phyloP scores from a whole-genome alignment of 2,329 filamentous ascomycete species.

The Fusarium sororula region DNA sequence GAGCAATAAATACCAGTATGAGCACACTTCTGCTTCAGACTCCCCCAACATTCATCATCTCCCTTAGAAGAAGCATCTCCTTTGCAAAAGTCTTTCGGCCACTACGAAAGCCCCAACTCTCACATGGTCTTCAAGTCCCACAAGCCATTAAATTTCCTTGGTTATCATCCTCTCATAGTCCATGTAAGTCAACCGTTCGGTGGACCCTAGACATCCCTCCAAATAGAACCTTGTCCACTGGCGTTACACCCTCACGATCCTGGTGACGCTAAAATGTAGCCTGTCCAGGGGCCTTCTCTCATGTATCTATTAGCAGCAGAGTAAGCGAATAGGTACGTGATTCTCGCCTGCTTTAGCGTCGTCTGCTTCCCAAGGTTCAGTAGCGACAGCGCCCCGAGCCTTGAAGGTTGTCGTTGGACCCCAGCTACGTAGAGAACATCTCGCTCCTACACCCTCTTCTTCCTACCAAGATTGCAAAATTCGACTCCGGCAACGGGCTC shows the following conservation, averaged over 20 bases:
- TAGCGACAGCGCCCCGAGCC: conserved; percentile 33
- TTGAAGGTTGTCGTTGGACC: conserved; percentile 31
- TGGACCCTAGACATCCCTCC: conserved; percentile 30
- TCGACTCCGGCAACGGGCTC: conserved; percentile 36
- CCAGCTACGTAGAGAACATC: conserved; percentile 23
- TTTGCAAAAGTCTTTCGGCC: not conserved
- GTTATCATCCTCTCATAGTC: conserved; percentile 29
- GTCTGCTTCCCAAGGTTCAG: conserved; percentile 16
- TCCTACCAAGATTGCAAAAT: conserved; percentile 34
- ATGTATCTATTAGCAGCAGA: conserved; percentile 28
- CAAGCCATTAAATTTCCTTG: conserved; percentile 37
- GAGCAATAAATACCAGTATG: not conserved
- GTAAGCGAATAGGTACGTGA: conserved; percentile 35
- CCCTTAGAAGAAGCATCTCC: not conserved
- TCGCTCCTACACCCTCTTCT: conserved; percentile 29
- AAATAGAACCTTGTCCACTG: conserved; percentile 39
- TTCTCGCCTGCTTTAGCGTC: conserved; percentile 38
- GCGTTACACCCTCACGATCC: conserved; percentile 41
- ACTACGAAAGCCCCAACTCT: conserved; percentile 20
- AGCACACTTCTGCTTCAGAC: not conserved
- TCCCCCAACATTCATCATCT: not conserved
- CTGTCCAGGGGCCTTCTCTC: conserved; percentile 22
- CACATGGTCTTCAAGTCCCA: conserved; percentile 23
- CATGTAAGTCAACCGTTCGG: conserved; percentile 32
- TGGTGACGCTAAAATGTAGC: conserved; percentile 35